Evolutionary conservation across 2,329 filamentous ascomycete genomes (phyloP).

Genomic region (Alternaria sp.): DNA sequence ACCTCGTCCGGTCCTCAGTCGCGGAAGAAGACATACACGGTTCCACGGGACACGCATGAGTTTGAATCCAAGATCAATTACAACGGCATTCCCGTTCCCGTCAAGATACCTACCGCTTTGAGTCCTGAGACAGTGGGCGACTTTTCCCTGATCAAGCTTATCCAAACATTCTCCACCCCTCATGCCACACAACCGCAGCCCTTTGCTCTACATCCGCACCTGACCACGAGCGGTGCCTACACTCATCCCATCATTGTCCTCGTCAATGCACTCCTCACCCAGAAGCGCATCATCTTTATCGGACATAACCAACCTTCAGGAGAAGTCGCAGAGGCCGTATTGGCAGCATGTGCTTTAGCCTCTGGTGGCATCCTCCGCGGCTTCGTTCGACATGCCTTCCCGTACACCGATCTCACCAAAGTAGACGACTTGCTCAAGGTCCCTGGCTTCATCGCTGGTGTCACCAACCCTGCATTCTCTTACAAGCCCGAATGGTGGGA

Average conservation of each 20-base stretch:
- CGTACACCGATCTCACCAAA: slow-evolving; percentile 97
- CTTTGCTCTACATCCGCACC: slow-evolving; percentile 86
- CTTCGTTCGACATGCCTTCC: slow-evolving; percentile 95
- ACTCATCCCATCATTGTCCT: slow-evolving; percentile 96
- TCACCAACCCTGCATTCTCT: slow-evolving; percentile 96
- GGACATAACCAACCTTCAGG: slow-evolving; percentile 95
- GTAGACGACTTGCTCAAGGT: slow-evolving; percentile 96
- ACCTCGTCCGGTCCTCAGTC: slow-evolving; percentile 50
- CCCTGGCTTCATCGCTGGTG: slow-evolving; percentile 95
- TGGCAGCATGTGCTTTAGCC: slow-evolving; percentile 93
- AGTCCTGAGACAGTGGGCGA: slow-evolving; percentile 97
- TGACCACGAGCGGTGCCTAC: slow-evolving; percentile 87
- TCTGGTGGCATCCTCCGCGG: slow-evolving; percentile 92
- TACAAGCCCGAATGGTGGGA: slow-evolving; percentile 99
- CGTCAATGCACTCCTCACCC: slow-evolving; percentile 91
- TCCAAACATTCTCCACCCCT: slow-evolving; percentile 87
- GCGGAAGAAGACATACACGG: slow-evolving; percentile 69
- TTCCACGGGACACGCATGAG: slow-evolving; percentile 95
- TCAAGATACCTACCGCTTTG: slow-evolving; percentile 93
- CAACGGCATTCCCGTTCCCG: slow-evolving; percentile 94
- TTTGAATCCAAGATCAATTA: slow-evolving; percentile 96
- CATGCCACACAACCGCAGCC: slow-evolving; percentile 85
- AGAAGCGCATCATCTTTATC: slow-evolving; percentile 95
- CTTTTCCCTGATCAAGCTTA: slow-evolving; percentile 96
- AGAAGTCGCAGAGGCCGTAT: slow-evolving; percentile 95